Evolutionary conservation across 768 basidiomycete genomes (phyloP).

Genomic region (Neoboletus brunneissimus): DNA sequence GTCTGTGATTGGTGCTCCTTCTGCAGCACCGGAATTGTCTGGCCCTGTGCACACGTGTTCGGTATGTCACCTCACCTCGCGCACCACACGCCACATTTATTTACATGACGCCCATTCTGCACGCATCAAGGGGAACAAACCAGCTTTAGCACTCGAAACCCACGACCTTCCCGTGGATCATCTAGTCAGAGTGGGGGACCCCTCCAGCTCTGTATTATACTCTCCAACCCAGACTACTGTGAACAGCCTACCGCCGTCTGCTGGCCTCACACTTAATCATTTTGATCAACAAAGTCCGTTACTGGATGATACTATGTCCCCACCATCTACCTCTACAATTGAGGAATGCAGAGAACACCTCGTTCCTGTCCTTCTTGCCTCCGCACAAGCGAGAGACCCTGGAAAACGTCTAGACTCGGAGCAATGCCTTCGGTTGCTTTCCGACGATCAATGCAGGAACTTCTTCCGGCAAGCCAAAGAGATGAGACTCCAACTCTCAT

Average conservation of each 20-base stretch:
- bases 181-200: constrained; percentile 2
- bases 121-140: constrained; percentile 6
- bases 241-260: constrained; percentile 6
- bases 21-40: neutral
- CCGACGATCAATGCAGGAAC: constrained; percentile 25
- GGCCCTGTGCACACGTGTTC: constrained; percentile 2
- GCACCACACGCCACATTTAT: constrained; percentile 1
- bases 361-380: constrained; percentile 23
- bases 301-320: constrained; percentile 7
- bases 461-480: constrained; percentile 24
- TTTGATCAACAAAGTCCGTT: neutral
- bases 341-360: constrained; percentile 29
- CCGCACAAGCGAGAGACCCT: constrained; percentile 16
- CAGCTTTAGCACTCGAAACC: constrained; percentile 16
- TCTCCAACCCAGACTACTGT: constrained; percentile 14
- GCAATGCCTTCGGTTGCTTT: constrained; percentile 25
- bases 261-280: constrained; percentile 1
- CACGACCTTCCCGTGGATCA: constrained; percentile 8
- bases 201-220: neutral
- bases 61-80: constrained; percentile 20
- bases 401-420: constrained; percentile 11
- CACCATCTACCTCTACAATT: constrained; percentile 12
- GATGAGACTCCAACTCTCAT: constrained; percentile 24
- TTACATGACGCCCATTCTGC: constrained; percentile 1
- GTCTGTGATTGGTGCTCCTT: constrained; percentile 21